phyloP scores from a whole-genome alignment of 2,329 filamentous ascomycete species.

The Amesomyces nigricolor region DNA sequence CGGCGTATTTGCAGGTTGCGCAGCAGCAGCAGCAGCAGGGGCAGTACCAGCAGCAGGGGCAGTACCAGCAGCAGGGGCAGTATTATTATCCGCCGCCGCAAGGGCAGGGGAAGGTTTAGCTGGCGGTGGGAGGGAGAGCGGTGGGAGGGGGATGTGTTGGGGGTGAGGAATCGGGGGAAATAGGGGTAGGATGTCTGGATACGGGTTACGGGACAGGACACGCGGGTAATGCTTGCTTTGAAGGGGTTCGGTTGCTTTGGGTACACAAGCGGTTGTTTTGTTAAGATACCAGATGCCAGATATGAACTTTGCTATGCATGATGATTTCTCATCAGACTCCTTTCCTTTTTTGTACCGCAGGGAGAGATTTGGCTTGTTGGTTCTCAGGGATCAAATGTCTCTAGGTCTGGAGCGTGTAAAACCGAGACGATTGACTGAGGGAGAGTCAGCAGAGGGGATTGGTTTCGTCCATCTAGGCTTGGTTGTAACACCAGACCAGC shows the following conservation, averaged over 20 bases:
- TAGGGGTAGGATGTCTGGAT: background rate
- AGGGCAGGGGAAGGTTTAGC: background rate
- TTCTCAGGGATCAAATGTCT: too few species aligned
- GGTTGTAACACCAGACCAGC: too few species aligned
- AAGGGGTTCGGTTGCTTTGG: background rate
- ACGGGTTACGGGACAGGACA: too few species aligned
- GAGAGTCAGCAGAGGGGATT: too few species aligned
- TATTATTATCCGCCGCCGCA: slow-evolving; percentile 9
- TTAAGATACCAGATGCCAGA: background rate
- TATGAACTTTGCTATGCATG: too few species aligned
- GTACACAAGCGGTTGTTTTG: background rate
- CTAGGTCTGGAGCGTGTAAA: too few species aligned
- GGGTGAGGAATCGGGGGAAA: background rate
- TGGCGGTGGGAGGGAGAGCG: background rate
- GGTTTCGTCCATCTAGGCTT: too few species aligned
- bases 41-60: slow-evolving; percentile 7
- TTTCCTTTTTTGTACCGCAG: too few species aligned
- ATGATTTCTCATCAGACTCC: background rate
- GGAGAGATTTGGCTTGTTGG: too few species aligned
- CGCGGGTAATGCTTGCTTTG: too few species aligned
- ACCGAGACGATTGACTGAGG: too few species aligned
- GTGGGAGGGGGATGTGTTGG: too few species aligned
- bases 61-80: slow-evolving; percentile 8
- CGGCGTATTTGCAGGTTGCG: slow-evolving; percentile 8
- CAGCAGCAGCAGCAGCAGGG: slow-evolving; percentile 3